phyloP scores from a whole-genome alignment of 108 stramenopile genomes.

The Cyclotella sp. region DNA sequence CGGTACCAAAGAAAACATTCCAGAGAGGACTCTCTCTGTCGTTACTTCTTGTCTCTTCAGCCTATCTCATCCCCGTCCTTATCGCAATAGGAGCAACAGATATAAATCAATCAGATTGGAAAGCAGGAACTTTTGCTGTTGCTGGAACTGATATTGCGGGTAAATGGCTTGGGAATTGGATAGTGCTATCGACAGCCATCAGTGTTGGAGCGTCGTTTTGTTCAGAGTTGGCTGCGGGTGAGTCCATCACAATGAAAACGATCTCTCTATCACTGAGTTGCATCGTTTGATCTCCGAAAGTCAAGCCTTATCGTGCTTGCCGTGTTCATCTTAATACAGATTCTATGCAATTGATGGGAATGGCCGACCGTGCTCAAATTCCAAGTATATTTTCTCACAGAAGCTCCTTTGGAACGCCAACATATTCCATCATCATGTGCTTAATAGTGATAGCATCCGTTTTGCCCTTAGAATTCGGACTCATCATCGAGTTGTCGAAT shows the following conservation, averaged over 20 bases:
- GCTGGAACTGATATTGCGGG: constrained; percentile 65
- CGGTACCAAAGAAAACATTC: constrained; percentile 55
- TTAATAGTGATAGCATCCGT: constrained; percentile 29
- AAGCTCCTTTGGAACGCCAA: constrained; percentile 44
- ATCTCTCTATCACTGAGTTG: background rate
- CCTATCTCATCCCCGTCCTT: constrained; percentile 61
- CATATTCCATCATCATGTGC: constrained; percentile 38
- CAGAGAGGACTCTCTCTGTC: constrained; percentile 50
- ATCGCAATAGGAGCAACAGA: constrained; percentile 54
- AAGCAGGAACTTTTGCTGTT: constrained; percentile 65
- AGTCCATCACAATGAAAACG: background rate
- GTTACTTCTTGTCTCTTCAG: constrained; percentile 38
- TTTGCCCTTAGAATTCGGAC: constrained; percentile 32
- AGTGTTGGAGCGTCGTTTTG: constrained; percentile 63
- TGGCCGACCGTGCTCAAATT: constrained; percentile 69
- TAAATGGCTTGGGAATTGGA: constrained; percentile 71
- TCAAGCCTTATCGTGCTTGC: background rate
- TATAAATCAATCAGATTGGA: constrained; percentile 57
- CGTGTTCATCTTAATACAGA: constrained; percentile 22
- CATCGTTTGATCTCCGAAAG: background rate
- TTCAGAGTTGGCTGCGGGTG: constrained; percentile 67
- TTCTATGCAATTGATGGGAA: constrained; percentile 71
- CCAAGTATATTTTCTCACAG: constrained; percentile 42
- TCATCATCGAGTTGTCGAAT: constrained; percentile 41
- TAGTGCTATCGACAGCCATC: constrained; percentile 61